phyloP scores from a whole-genome alignment of 352 stramenopile species.

The Phytopythium aichiense region DNA sequence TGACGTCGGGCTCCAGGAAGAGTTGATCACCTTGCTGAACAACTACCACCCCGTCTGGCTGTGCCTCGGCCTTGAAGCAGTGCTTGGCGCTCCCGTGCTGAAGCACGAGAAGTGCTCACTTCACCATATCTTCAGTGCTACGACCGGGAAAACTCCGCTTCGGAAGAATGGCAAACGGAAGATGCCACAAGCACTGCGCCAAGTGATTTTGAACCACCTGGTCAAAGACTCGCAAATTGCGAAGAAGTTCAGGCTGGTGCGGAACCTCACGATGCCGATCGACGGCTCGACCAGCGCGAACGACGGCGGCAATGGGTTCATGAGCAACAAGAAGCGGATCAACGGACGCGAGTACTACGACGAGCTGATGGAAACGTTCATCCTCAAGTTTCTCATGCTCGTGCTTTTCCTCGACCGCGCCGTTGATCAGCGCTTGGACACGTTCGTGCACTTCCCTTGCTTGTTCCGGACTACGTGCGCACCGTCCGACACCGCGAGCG shows the following conservation, averaged over 20 bases:
- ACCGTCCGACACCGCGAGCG: neutral
- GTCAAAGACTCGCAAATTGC: constrained; percentile 61
- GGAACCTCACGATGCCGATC: constrained; percentile 62
- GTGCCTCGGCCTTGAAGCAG: constrained; percentile 83
- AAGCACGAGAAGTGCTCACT: constrained; percentile 54
- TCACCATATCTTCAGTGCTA: constrained; percentile 39
- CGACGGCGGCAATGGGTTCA: constrained; percentile 39
- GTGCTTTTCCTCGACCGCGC: constrained; percentile 92
- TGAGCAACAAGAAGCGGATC: constrained; percentile 64
- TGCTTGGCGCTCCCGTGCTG: constrained; percentile 68
- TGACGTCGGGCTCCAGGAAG: constrained; percentile 84
- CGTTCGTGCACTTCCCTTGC: constrained; percentile 81
- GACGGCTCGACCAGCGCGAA: constrained; percentile 44
- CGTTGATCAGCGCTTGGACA: constrained; percentile 66
- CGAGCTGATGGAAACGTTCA: constrained; percentile 83
- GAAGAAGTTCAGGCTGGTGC: constrained; percentile 57
- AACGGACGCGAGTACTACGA: constrained; percentile 77
- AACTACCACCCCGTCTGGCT: constrained; percentile 92
- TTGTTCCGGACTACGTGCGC: constrained; percentile 74
- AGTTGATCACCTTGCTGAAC: constrained; percentile 85
- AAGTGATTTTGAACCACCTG: constrained; percentile 63
- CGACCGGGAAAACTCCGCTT: constrained; percentile 10
- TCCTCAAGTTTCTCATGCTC: constrained; percentile 91
- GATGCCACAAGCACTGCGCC: constrained; percentile 52
- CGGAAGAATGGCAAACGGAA: constrained; percentile 26